Base-by-base conservation (phyloP, 371 early-diverging fungal genomes). In the Circinella minor region DNA sequence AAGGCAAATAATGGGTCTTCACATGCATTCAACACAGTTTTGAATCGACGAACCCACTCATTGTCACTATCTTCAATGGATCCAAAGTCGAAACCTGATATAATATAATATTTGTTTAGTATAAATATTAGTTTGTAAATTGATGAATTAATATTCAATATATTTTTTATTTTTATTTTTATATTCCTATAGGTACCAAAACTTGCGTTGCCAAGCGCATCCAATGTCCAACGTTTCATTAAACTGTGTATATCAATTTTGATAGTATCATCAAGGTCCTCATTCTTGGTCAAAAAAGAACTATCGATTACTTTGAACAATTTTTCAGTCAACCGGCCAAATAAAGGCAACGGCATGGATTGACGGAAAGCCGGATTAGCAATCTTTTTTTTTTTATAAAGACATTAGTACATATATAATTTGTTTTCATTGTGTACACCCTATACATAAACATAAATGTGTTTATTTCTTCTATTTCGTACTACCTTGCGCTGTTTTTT, bases 351-450 rank as follows among this genome's bases (percentile, higher is more conserved):
- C 4, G 81, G 83, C 73, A 83, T 75, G 1, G 79, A 67, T 20
- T 77, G 78, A 60, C 76, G 78, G 55, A 83, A 83, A 4, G 78
- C 83, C 15, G 82, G 82, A 38, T 80, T 85, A 8, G 76, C 75
- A 39, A 76, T 62, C 69, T 73, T 6, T 39, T 39, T 39, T 51
- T 18, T 20, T 1, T 13, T 10, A 27, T 18, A 37, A 10, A 9
- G 3, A 62, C 20, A 10, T 4, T 27, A n/a, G 14, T n/a, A n/a
- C n/a, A n/a, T n/a, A n/a, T n/a, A n/a, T n/a, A n/a, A n/a, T n/a
- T n/a, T n/a, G n/a, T n/a, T n/a, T n/a, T n/a, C n/a, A n/a, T n/a
- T n/a, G n/a, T n/a, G n/a, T n/a, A n/a, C n/a, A n/a, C n/a, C n/a
- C n/a, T 15, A 4, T 11, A n/a, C 14, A 20, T 61, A 17, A 61